Conservation (phyloP, 2,329 filamentous ascomycete species). For the Xylaria sp. region DNA sequence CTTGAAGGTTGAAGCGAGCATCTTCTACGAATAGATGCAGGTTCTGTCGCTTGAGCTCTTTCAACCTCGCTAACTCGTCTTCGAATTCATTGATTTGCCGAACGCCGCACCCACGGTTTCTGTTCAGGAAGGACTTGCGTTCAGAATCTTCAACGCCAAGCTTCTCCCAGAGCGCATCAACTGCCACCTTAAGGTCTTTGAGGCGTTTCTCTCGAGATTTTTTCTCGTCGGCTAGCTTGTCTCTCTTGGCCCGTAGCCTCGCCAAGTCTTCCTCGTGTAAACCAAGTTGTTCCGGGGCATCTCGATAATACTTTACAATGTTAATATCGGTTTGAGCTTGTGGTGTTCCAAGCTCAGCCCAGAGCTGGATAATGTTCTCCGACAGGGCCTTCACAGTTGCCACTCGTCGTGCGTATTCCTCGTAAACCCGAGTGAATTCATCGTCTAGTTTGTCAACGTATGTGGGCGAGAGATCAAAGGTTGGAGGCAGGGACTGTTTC, state of each 20-base stretch:
- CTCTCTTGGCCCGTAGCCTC: constrained; percentile 76
- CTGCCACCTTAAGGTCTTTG: constrained; percentile 76
- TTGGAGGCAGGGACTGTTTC: constrained; percentile 79
- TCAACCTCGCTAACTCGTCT: constrained; percentile 84
- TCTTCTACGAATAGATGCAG: constrained; percentile 96
- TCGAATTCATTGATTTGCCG: constrained; percentile 96
- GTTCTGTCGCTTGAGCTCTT: constrained; percentile 94
- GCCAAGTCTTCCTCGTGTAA: constrained; percentile 87
- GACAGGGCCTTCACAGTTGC: constrained; percentile 77
- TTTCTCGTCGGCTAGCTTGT: constrained; percentile 90
- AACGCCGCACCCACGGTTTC: constrained; percentile 89
- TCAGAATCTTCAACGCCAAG: constrained; percentile 85
- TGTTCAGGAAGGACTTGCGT: constrained; percentile 83
- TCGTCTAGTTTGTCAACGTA: constrained; percentile 88
- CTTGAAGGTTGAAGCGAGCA: constrained; percentile 87
- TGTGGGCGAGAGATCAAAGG: constrained; percentile 89
- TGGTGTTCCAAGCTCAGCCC: constrained; percentile 94
- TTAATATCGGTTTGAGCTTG: constrained; percentile 89
- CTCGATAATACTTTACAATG: constrained; percentile 89
- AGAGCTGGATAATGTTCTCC: constrained; percentile 91
- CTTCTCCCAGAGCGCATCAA: constrained; percentile 91
- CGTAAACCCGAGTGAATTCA: constrained; percentile 94
- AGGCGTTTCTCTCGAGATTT: constrained; percentile 80
- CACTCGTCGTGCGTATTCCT: constrained; percentile 91
- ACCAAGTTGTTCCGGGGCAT: constrained; percentile 92